Percentiles rank a stretch among this genome's conserved stretches.
phyloP scores from a whole-genome alignment of 2,329 filamentous ascomycete genomes.

The Aureobasidium sp. region DNA sequence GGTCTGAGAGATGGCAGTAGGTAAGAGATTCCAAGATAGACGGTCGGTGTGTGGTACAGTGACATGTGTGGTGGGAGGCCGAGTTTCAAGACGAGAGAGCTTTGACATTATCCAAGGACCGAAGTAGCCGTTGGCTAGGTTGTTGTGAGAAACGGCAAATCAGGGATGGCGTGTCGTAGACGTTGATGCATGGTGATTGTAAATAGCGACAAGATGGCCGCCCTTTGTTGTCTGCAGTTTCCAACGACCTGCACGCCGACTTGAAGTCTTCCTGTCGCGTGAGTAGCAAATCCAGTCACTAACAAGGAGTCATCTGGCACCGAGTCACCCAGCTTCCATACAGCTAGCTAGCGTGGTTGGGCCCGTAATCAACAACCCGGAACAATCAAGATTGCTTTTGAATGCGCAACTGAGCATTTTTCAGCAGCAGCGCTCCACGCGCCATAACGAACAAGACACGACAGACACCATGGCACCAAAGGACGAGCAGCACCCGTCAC shows the following conservation, averaged over 20 bases:
- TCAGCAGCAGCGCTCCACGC: constrained; percentile 2
- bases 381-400: background rate
- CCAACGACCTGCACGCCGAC: background rate
- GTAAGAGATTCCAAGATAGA: background rate
- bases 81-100: background rate
- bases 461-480: background rate
- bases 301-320: background rate
- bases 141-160: constrained; percentile 9
- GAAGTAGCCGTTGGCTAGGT: background rate
- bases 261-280: background rate
- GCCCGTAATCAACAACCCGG: background rate
- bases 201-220: constrained; percentile 1
- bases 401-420: background rate
- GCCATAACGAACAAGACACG: background rate
- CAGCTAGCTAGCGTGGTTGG: constrained; percentile 10
- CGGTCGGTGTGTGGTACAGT: background rate
- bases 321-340: background rate
- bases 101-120: constrained; percentile 7
- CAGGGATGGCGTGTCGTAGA: constrained; percentile 10
- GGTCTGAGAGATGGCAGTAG: background rate
- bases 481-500: constrained; percentile 1
- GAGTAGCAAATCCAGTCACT: background rate
- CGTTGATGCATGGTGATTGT: background rate
- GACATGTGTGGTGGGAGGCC: background rate
- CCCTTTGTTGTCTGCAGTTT: background rate